Evolutionary conservation across 2,329 filamentous ascomycete species (phyloP), one percentile per base, ranked within the genome.

Genomic region (Hymenoscyphus scutula): DNA sequence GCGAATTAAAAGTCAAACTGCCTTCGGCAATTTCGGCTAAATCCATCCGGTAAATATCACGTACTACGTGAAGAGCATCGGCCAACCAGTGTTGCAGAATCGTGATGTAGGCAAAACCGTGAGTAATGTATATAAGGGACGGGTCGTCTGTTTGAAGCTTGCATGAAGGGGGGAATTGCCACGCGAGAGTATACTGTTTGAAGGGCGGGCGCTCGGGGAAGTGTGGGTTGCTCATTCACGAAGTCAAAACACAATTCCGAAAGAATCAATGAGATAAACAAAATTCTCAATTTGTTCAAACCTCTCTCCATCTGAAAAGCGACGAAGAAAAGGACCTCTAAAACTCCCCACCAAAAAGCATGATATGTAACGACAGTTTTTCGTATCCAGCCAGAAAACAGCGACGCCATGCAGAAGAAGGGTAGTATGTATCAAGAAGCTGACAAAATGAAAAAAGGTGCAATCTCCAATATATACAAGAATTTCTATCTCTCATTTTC

Each of bases 281-380:
- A 25, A 23, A 13, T 19, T 51, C 13, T 51, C 45, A 51, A 51
- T 51, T 51, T 51, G 19, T 51, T 23, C 19, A 23, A n/a, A 51
- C 19, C 34, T 13, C 34, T 15, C 32, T 29, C 34, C 11, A 51
- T 13, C n/a, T 25, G 25, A 48, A 23, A 13, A 51, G 23, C 13
- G 10, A 11, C 8, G 4, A 7, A 19, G 5, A 19, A 51, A 19
- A 13, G 19, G 19, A 5, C 23, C 23, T 48, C n/a, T 11, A 23
- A 48, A 48, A 19, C 19, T 23, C 41, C 41, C 10, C 19, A 13
- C 34, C 34, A 11, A 48, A 23, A 51, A 23, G 19, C 45, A 51
- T 51, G 45, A 51, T 27, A 51, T 25, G 11, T 51, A 51, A 51
- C 19, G 45, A 51, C 45, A 51, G 45, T 51, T 23, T 23, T 51